Conservation (phyloP, 306 rosid species). For the Glycine soja region DNA sequence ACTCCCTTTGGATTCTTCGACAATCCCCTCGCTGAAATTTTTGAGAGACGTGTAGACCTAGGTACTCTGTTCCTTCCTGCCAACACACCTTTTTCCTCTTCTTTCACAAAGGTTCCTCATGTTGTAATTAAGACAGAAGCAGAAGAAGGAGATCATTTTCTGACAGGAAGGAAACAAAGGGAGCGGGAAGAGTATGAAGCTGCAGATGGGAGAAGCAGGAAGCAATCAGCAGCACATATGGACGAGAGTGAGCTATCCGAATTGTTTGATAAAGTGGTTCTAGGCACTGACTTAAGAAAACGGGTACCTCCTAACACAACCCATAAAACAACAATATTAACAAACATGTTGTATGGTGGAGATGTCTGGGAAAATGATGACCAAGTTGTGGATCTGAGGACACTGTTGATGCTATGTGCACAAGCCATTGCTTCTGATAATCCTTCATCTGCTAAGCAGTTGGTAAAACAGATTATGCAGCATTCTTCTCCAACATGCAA, state of each 20-base stretch:
- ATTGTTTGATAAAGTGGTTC: constrained; percentile 61
- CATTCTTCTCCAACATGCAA: constrained; percentile 67
- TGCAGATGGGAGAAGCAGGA: constrained; percentile 59
- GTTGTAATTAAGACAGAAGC: constrained; percentile 43
- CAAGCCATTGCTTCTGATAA: constrained; percentile 66
- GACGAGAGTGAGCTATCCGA: constrained; percentile 64
- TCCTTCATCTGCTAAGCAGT: constrained; percentile 49
- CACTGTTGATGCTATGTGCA: constrained; percentile 61
- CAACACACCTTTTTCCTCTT: constrained; percentile 13
- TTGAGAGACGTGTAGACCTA: background rate
- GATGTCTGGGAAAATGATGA: constrained; percentile 15
- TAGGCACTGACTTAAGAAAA: constrained; percentile 45
- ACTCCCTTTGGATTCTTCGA: background rate
- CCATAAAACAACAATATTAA: background rate
- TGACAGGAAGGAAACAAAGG: constrained; percentile 48
- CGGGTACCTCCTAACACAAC: constrained; percentile 20
- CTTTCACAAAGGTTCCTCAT: constrained; percentile 3
- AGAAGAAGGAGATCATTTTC: constrained; percentile 42
- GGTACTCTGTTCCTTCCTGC: background rate
- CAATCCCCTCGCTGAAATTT: background rate
- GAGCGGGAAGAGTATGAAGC: constrained; percentile 47
- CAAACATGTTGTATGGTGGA: background rate
- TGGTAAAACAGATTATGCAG: constrained; percentile 64
- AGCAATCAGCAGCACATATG: constrained; percentile 48
- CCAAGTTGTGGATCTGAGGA: constrained; percentile 54